Conservation (phyloP, 441 rosid species). For the Pelargonium hybrid region DNA sequence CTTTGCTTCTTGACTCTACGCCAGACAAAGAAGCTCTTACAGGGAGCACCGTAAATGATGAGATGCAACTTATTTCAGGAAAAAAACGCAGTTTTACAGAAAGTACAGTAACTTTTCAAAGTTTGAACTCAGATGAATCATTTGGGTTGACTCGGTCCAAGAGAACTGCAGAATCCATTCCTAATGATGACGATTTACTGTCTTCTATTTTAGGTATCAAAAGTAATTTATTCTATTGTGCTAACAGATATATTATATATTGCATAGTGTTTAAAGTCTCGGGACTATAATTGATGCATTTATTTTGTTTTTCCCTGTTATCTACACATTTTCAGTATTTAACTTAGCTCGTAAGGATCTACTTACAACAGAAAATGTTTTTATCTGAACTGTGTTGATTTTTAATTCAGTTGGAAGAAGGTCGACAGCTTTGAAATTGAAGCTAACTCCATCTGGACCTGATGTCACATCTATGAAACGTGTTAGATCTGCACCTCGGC, state of each 20-base stretch:
- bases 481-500: constrained; percentile 39
- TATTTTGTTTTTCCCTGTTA: background rate
- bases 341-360: background rate
- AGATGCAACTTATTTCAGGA: constrained; percentile 39
- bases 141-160: constrained; percentile 44
- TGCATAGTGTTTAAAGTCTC: background rate
- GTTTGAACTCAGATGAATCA: constrained; percentile 62
- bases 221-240: constrained; percentile 2
- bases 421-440: constrained; percentile 74
- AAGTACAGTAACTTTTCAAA: constrained; percentile 58
- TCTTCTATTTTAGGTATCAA: constrained; percentile 88
- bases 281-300: background rate
- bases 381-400: constrained; percentile 7
- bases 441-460: constrained; percentile 54
- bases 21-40: constrained; percentile 47
- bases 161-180: constrained; percentile 58
- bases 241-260: constrained; percentile 1
- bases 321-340: background rate
- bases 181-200: constrained; percentile 84
- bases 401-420: constrained; percentile 61
- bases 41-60: constrained; percentile 33
- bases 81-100: constrained; percentile 68
- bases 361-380: background rate
- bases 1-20: constrained; percentile 45
- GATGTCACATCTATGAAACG: constrained; percentile 61